A percentile compares a stretch with the other conserved stretches of the same genome.
These are phyloP conservation scores for Irpex rosettiformis DNA, from an alignment of 1,284 basidiomycete species.

Conservation along the genomic window DNA sequence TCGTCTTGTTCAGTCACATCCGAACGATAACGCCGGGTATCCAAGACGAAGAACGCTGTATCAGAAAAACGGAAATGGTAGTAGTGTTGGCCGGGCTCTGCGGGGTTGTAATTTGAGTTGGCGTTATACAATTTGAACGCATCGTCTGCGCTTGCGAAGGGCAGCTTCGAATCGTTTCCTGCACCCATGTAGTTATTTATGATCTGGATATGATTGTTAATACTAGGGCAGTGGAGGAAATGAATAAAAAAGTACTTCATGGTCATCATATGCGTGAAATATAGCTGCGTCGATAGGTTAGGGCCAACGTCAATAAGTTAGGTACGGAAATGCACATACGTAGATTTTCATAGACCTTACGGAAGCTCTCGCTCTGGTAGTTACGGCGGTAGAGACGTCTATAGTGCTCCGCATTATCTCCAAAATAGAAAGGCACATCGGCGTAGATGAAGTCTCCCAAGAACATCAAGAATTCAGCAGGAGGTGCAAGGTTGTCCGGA, in stretches of 20 bases:
- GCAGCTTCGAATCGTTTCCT: constrained; percentile 48
- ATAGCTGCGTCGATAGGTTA: constrained; percentile 41
- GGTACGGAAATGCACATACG: constrained; percentile 43
- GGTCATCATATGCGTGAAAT: constrained; percentile 64
- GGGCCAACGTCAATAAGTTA: not conserved
- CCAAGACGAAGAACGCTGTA: constrained; percentile 77
- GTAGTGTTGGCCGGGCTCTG: constrained; percentile 47
- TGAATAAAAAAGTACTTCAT: constrained; percentile 44
- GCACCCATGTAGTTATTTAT: constrained; percentile 64
- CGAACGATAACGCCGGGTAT: constrained; percentile 69
- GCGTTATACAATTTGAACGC: constrained; percentile 72
- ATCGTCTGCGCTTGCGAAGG: constrained; percentile 56
- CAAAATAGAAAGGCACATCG: constrained; percentile 65
- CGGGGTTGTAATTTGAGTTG: constrained; percentile 59
- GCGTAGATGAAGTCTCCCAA: constrained; percentile 78
- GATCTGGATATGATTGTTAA: constrained; percentile 34
- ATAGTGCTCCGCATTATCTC: constrained; percentile 54
- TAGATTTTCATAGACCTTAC: constrained; percentile 60
- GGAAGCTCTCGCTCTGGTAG: constrained; percentile 62
- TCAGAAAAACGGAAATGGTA: constrained; percentile 69
- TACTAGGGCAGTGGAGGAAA: not conserved
- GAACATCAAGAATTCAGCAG: constrained; percentile 58
- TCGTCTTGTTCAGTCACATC: constrained; percentile 39
- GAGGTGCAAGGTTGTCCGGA: constrained; percentile 15
- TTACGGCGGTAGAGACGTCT: constrained; percentile 62